phyloP scores from a whole-genome alignment of 2,329 filamentous ascomycete species.

The Botryotinia calthae region DNA sequence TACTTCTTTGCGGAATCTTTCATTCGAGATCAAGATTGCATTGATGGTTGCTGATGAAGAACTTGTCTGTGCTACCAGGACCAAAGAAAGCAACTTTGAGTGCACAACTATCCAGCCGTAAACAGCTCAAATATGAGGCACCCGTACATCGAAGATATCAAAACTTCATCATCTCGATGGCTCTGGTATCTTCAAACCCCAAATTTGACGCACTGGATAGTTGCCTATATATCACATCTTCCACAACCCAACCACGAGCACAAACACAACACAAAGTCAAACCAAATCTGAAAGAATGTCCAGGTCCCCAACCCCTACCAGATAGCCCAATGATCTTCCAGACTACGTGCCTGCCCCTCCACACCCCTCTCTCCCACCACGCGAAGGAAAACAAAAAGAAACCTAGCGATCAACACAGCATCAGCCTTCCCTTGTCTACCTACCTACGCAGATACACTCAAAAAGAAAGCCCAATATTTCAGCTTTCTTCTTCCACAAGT shows the following conservation, averaged over 20 bases:
- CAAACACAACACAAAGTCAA: no score
- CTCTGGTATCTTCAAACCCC: no score
- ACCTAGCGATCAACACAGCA: no score
- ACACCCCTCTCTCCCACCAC: not conserved
- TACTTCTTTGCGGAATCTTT: not conserved
- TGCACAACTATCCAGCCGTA: not conserved
- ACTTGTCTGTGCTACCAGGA: not conserved
- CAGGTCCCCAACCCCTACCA: no score
- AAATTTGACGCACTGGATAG: no score
- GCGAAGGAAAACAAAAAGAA: not conserved
- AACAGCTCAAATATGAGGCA: not conserved
- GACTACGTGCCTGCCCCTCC: not conserved
- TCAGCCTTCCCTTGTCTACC: not conserved
- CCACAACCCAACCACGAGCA: no score
- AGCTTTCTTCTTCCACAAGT: not conserved
- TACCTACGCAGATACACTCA: not conserved
- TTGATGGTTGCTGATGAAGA: no score
- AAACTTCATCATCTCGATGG: not conserved
- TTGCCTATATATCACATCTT: no score
- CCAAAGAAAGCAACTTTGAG: not conserved
- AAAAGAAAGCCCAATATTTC: not conserved
- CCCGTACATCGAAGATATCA: rapidly evolving
- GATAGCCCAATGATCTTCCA: no score
- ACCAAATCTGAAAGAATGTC: no score
- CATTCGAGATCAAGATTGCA: not conserved